Evolutionary conservation across 768 basidiomycete genomes (phyloP), one percentile per base, ranked within the genome.

Genomic region (Psilocybe azurescens): DNA sequence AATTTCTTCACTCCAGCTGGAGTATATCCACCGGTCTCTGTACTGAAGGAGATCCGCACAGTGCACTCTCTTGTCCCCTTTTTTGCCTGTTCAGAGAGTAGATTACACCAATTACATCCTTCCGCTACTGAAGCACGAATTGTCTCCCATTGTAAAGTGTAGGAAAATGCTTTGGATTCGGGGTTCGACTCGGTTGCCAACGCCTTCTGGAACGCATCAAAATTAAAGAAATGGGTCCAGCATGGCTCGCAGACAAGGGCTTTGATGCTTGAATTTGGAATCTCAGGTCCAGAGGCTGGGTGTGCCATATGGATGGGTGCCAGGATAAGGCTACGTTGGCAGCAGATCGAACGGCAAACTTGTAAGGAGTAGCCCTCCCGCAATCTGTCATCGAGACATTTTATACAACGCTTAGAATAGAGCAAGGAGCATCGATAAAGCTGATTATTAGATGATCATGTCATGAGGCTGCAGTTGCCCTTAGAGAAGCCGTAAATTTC

Each of bases 101-200:
- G 50, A 16, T 55, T 53, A 38, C 62, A 63, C 62, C 62, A 63
- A 20, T 46, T 53, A 30, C 57, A 63, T 7, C 53, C 53, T 14
- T 48, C 52, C 0, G 36, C 9, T 50, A 53, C 46, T 11, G 57
- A 61, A 20, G 44, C 47, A 20, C 48, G 52, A 18, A 56, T 54
- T 6, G 11, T 52, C 33, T 59, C 46, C 58, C 58, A 59, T 29
- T 47, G n/a, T 13, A 57, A 55, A 20, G 33, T 30, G 24, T 63
- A 63, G 4, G 62, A 59, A n/a, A 48, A 63, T 6, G 57, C 58
- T 32, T 44, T 51, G 24, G 38, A 32, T 20, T 32, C 50, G 11
- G 48, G 56, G 30, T 16, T 41, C n/a, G 24, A 9, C 50, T 58
- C 20, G 24, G 57, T 18, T 16, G 48, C 53, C 56, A 57, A 48